phyloP scores from a whole-genome alignment of 1,284 basidiomycete genomes.

The Cryptococcus sp. region DNA sequence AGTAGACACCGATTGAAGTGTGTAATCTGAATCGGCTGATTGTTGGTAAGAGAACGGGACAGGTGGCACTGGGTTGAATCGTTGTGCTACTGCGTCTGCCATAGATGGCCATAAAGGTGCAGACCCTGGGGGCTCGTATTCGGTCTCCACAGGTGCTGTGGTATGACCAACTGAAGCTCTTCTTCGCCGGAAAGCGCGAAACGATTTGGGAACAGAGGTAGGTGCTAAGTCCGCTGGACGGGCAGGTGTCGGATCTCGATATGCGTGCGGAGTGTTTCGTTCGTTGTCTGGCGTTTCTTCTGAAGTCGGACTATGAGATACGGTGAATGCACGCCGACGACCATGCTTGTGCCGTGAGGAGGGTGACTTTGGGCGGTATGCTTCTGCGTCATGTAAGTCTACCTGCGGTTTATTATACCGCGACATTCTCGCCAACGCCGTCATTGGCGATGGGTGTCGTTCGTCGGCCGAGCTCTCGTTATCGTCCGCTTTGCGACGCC shows the following conservation, averaged over 20 bases:
- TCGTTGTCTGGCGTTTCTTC: not conserved
- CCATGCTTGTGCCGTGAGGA: not conserved
- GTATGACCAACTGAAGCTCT: slow-evolving; percentile 23
- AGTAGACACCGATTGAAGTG: slow-evolving; percentile 35
- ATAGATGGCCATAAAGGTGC: slow-evolving; percentile 23
- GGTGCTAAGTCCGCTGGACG: not conserved
- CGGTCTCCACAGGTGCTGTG: slow-evolving; percentile 11
- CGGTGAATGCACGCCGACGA: slow-evolving; percentile 12
- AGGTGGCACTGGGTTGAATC: slow-evolving; percentile 17
- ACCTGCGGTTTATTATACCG: not conserved
- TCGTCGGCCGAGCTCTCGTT: slow-evolving; percentile 16
- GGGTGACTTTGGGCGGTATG: not conserved
- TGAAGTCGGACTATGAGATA: slow-evolving; percentile 5
- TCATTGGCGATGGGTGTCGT: not conserved
- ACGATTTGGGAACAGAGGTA: slow-evolving; percentile 6
- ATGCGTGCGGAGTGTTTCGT: not conserved
- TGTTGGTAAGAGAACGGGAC: slow-evolving; percentile 32
- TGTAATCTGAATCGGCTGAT: slow-evolving; percentile 29
- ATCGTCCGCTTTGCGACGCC: slow-evolving; percentile 8
- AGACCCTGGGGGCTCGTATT: slow-evolving; percentile 14
- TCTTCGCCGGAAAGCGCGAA: slow-evolving; percentile 13
- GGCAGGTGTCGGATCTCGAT: not conserved
- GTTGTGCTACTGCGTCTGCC: slow-evolving; percentile 23
- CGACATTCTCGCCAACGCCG: not conserved
- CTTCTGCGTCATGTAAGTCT: not conserved